phyloP scores from a whole-genome alignment of 2,329 filamentous ascomycete genomes.

The Aspergillus fumigatus region DNA sequence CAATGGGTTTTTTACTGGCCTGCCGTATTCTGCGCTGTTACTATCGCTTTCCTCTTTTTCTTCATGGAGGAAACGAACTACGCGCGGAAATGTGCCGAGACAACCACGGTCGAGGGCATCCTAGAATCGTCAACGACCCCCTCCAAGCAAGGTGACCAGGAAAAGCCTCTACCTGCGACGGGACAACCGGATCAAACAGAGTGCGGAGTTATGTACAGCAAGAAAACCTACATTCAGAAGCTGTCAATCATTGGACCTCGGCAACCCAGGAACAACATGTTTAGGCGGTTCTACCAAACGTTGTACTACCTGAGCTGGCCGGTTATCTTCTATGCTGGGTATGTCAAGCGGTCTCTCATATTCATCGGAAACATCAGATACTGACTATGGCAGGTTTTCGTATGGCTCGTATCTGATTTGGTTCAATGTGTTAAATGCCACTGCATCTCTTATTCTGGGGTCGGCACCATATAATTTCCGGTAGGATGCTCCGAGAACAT shows the following conservation, averaged over 20 bases:
- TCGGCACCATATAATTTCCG: constrained; percentile 35
- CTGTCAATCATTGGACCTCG: constrained; percentile 26
- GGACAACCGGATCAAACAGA: constrained; percentile 9
- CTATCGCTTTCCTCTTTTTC: constrained; percentile 49
- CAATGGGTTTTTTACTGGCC: constrained; percentile 49
- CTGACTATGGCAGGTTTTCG: constrained; percentile 26
- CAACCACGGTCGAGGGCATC: not conserved
- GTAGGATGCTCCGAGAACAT: constrained; percentile 10
- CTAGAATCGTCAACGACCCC: constrained; percentile 2
- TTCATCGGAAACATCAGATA: too few species aligned
- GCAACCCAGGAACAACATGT: constrained; percentile 29
- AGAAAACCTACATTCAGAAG: constrained; percentile 32
- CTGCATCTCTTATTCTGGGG: constrained; percentile 34
- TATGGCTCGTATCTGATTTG: constrained; percentile 38
- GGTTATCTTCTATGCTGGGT: constrained; percentile 38
- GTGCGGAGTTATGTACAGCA: constrained; percentile 18
- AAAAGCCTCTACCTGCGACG: constrained; percentile 14
- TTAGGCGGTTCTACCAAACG: constrained; percentile 28
- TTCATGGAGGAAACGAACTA: constrained; percentile 56
- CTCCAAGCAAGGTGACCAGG: constrained; percentile 13
- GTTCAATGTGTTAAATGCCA: constrained; percentile 40
- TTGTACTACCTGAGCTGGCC: constrained; percentile 36
- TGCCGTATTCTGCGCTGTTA: constrained; percentile 46
- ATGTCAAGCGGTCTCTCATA: not conserved
- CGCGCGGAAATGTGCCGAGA: constrained; percentile 21